A percentile compares a stretch with the other conserved stretches of the same genome.
Evolutionary conservation across 352 stramenopile species (phyloP).

Genomic region (Globisporangium acanthophoron): DNA sequence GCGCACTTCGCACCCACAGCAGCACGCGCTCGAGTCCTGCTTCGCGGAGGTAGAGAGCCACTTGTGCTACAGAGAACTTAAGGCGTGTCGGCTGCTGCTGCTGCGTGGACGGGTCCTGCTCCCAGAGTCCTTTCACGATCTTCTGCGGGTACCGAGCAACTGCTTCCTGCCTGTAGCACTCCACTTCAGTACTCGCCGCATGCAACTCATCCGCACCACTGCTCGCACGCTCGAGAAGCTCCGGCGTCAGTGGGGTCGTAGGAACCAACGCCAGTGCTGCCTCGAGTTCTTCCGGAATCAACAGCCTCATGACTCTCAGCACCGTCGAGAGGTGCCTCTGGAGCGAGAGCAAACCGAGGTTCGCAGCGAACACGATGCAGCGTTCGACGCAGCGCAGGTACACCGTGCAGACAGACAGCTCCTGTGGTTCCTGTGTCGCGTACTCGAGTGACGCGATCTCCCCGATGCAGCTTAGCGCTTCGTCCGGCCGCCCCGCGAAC

Average conservation of each 20-base stretch:
- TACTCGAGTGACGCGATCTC: slow-evolving; percentile 52
- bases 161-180: slow-evolving; percentile 17
- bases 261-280: slow-evolving; percentile 5
- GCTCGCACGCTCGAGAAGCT: not conserved
- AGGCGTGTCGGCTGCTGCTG: not conserved
- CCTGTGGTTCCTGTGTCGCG: slow-evolving; percentile 39
- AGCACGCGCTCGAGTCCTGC: slow-evolving; percentile 53
- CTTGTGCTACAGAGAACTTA: slow-evolving; percentile 48
- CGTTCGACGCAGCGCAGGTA: slow-evolving; percentile 41
- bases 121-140: slow-evolving; percentile 57
- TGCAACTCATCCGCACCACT: no score
- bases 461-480: slow-evolving; percentile 44
- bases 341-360: slow-evolving; percentile 40
- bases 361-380: slow-evolving; percentile 59
- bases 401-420: slow-evolving; percentile 33
- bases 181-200: slow-evolving; percentile 5
- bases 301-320: slow-evolving; percentile 8
- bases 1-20: slow-evolving; percentile 36
- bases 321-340: slow-evolving; percentile 45
- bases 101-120: slow-evolving; percentile 24
- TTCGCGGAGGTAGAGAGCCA: slow-evolving; percentile 64
- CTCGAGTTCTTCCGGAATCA: not conserved
- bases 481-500: slow-evolving; percentile 63
- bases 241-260: slow-evolving; percentile 15
- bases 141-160: slow-evolving; percentile 31